Evolutionary conservation across 495 filamentous ascomycete species (phyloP).

Genomic region (Neurospora discreta): DNA sequence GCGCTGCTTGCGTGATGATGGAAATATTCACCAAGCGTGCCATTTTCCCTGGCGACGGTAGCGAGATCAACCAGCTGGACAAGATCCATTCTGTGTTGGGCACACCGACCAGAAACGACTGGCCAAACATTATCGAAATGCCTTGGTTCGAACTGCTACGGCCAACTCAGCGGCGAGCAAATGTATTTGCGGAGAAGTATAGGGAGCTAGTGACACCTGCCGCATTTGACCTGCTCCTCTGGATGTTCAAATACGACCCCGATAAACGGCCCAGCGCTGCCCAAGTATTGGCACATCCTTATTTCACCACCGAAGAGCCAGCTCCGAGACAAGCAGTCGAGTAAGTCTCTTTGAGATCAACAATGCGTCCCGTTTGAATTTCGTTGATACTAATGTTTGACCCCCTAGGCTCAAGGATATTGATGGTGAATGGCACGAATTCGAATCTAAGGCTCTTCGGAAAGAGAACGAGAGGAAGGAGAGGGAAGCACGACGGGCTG

Average conservation of each 20-base stretch:
- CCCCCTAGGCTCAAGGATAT: slow-evolving; percentile 59
- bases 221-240: slow-evolving; percentile 69
- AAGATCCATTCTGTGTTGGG: slow-evolving; percentile 92
- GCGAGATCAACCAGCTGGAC: slow-evolving; percentile 90
- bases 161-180: slow-evolving; percentile 60
- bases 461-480: slow-evolving; percentile 78
- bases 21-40: slow-evolving; percentile 94
- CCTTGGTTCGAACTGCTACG: slow-evolving; percentile 90
- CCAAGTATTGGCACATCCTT: slow-evolving; percentile 78
- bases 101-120: slow-evolving; percentile 71
- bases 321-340: slow-evolving; percentile 66
- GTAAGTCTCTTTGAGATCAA: slow-evolving; percentile 39
- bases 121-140: slow-evolving; percentile 83
- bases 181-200: slow-evolving; percentile 77
- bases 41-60: slow-evolving; percentile 90
- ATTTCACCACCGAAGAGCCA: slow-evolving; percentile 80
- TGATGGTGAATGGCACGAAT: slow-evolving; percentile 97
- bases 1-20: slow-evolving; percentile 89
- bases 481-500: slow-evolving; percentile 55
- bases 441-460: slow-evolving; percentile 90
- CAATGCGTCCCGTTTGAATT: not conserved
- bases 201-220: slow-evolving; percentile 57
- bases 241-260: slow-evolving; percentile 84
- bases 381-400: slow-evolving; percentile 9
- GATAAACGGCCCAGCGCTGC: slow-evolving; percentile 71